Base-by-base conservation (phyloP, 257 asterid species). In the Gentiana macrophylla region DNA sequence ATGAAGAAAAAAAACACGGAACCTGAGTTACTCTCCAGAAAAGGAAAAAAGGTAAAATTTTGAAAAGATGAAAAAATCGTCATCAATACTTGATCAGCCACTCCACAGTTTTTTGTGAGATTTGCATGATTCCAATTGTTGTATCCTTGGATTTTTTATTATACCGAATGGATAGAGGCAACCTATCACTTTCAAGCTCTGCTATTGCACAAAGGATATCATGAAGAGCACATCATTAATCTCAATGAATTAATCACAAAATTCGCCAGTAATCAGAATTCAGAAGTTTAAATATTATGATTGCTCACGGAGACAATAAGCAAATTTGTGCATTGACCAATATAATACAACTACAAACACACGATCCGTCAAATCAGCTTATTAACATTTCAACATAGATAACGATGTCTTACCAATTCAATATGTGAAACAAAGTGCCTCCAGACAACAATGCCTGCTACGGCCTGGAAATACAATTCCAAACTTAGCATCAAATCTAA, bases 181-280 rank as follows among this genome's bases (percentile, higher is more conserved):
- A 86, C 69, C 95, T 75, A 52, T 76, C 86, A 53, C 97, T 91
- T 79, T 91, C 94, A 60, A 91, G 92, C 70, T 82, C 91, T 48
- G 98, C 95, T 68, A 87, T 81, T 52, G 94, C 86, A 69, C 98
- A 91, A 67, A 91, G 80, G 94, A 85, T 83, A 62, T 83, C 97
- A 97, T 91, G 69, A 48, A 58, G 53, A 71, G 57, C 35, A 71
- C 15, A 50, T 43, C 65, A 38, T 46, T 55, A 44, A 56, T n/a
- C 13, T 63, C 38, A 37, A 12, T 5, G 12, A 36, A 38, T 34
- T 50, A 34, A 12, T 35, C 9, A 1, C 46, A 53, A n/a, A 9
- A 62, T 13, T 51, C 34, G 45, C 52, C 52, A 35, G 13, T 47
- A 53, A 47, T 10, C 12, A 61, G 2, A 9, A 44, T 32, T 24